These are phyloP conservation scores for Fraxinus greggii DNA, from an alignment of 305 asterid genomes.

Conservation along the genomic window DNA sequence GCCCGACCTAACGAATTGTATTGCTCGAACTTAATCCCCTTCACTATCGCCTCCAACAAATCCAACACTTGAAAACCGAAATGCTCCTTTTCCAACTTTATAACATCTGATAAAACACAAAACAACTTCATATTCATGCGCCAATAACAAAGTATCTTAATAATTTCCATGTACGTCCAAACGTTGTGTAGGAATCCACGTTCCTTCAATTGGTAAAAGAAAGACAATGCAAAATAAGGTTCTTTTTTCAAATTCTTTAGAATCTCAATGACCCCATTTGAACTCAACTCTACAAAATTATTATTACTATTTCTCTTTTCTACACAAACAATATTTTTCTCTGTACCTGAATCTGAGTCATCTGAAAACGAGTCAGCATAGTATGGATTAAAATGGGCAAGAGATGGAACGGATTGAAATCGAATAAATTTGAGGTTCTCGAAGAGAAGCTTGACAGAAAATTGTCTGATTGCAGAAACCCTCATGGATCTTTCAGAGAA, in stretches of 20 bases:
- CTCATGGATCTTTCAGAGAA: constrained; percentile 40
- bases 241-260: constrained; percentile 46
- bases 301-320: not conserved
- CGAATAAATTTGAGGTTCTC: constrained; percentile 39
- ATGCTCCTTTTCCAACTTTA: constrained; percentile 24
- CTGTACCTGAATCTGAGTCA: constrained; percentile 32
- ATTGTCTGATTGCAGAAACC: constrained; percentile 45
- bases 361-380: constrained; percentile 39
- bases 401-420: constrained; percentile 51
- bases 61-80: constrained; percentile 42
- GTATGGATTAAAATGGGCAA: constrained; percentile 52
- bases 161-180: constrained; percentile 49
- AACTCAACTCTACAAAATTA: constrained; percentile 27
- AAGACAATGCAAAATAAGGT: constrained; percentile 49
- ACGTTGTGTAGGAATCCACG: constrained; percentile 53
- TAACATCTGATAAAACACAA: constrained; percentile 46
- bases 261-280: constrained; percentile 48
- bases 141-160: constrained; percentile 61
- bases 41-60: constrained; percentile 60
- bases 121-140: constrained; percentile 49
- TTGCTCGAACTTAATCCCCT: constrained; percentile 46
- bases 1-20: constrained; percentile 44
- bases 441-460: constrained; percentile 30
- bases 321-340: constrained; percentile 17
- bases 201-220: constrained; percentile 41